Conservation (phyloP, 1,139 yeast species). For the Arxiozyma bovina region DNA sequence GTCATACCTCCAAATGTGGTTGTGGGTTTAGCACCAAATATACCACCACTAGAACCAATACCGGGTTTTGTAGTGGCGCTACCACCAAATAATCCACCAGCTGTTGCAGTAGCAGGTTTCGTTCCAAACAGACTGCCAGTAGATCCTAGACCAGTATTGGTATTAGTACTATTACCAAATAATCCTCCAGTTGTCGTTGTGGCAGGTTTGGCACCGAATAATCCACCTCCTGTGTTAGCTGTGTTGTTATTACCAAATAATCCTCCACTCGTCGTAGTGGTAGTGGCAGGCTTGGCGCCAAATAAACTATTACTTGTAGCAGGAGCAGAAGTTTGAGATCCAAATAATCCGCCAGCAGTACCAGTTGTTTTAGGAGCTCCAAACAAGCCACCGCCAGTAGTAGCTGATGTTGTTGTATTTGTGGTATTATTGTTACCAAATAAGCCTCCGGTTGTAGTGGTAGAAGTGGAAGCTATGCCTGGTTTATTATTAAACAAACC, state of each 20-base stretch:
- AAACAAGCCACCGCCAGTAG: slow-evolving; percentile 24
- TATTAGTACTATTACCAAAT: slow-evolving; percentile 3
- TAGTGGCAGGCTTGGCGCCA: slow-evolving; percentile 19
- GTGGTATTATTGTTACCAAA: slow-evolving; percentile 24
- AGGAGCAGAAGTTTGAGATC: slow-evolving; percentile 1
- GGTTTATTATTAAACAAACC: slow-evolving; percentile 33
- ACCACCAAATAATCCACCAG: background rate
- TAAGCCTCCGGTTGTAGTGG: slow-evolving; percentile 25
- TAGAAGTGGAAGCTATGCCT: slow-evolving; percentile 8
- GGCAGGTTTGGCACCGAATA: slow-evolving; percentile 23
- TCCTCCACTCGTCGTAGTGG: slow-evolving; percentile 12
- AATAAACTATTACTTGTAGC: slow-evolving; percentile 27
- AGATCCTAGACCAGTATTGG: slow-evolving; percentile 18
- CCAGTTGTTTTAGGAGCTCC: slow-evolving; percentile 11
- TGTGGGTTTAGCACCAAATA: background rate
- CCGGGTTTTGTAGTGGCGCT: background rate
- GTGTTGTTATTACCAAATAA: slow-evolving; percentile 3
- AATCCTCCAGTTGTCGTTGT: slow-evolving; percentile 8
- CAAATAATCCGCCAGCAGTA: slow-evolving; percentile 8
- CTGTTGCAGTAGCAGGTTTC: background rate
- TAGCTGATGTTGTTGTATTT: slow-evolving; percentile 7
- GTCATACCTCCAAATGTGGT: background rate
- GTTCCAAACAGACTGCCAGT: slow-evolving; percentile 7
- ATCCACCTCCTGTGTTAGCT: slow-evolving; percentile 17
- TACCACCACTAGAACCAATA: background rate